Base-by-base conservation (phyloP, 805 yeast species). In the Candida corydali region DNA sequence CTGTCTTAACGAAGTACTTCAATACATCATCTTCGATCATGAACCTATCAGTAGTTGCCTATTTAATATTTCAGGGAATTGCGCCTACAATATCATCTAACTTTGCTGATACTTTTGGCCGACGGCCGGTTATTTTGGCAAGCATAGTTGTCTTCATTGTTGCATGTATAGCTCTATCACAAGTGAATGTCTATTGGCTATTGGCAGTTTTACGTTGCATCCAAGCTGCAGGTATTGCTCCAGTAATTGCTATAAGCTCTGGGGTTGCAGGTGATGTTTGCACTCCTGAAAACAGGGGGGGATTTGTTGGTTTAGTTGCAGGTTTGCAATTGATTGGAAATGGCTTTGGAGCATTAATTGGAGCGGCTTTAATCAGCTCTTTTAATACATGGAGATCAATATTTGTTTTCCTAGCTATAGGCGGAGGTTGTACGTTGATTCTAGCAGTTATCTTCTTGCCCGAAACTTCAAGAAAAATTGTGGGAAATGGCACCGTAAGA, bases 161-260 rank as follows among this genome's bases (percentile, higher is more conserved):
- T 7, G 77, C 85, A 1, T 77, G 82, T 55, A 55, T 83, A 25
- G 93, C 84, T 0, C 55, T 87, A 10, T 86, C 94, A 0, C 62
- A 70, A 17, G 59, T 78, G 2, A 59, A 75, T 16, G 69, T 61
- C 1, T 84, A 78, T 51, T 75, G 83, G 60, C 65, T 77, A 17
- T 60, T 87, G n/a, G 57, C 83, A 5, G 73, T 80, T 1, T 59
- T 87, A 23, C 61, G 96, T 42, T 76, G 86, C 55, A 45, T 84
- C n/a, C 89, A 86, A 50, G 88, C 94, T 0, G 69, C 80, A 6
- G 87, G 85, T 10, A 80, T 81, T 4, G 80, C 93, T 0, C 87
- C 95, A 0, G 73, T 86, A 2, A 73, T 86, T 17, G 79, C 94
- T 2, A 70, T 86, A 2, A 69, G 73, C 26, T 69, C 81, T 2